phyloP scores from a whole-genome alignment of 2,329 filamentous ascomycete genomes.

The Paraphaeosphaeria minitans region DNA sequence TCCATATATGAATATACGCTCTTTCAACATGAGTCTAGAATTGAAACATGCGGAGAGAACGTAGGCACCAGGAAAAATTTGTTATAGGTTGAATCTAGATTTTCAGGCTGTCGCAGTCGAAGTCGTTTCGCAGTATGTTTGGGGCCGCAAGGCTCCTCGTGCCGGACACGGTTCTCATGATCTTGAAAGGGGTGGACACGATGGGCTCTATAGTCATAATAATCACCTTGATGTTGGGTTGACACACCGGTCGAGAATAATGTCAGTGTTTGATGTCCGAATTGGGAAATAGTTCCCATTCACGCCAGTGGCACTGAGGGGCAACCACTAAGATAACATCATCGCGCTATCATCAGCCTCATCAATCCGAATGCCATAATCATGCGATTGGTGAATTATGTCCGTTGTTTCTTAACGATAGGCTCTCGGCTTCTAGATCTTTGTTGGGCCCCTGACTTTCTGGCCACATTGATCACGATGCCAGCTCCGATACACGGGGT shows the following conservation, averaged over 20 bases:
- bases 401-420: not conserved
- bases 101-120: not conserved
- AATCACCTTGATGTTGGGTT: not conserved
- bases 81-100: not conserved
- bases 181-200: not conserved
- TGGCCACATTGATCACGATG: not conserved
- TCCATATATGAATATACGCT: not conserved
- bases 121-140: not conserved
- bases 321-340: not conserved
- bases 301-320: constrained; percentile 3
- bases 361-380: not conserved
- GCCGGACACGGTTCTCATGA: not conserved
- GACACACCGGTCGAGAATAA: not conserved
- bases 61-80: not conserved
- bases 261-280: constrained; percentile 4
- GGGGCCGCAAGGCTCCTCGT: not conserved
- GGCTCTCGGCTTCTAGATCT: not conserved
- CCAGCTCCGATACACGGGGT: not conserved
- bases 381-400: not conserved
- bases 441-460: not conserved
- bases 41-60: too few relatives aligned
- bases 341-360: constrained; percentile 4
- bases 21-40: too few relatives aligned
- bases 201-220: not conserved
- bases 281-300: constrained; percentile 9